Evolutionary conservation across 2,329 filamentous ascomycete species (phyloP), one percentile per base, ranked within the genome.

Genomic region (Emericellopsis atlantica): DNA sequence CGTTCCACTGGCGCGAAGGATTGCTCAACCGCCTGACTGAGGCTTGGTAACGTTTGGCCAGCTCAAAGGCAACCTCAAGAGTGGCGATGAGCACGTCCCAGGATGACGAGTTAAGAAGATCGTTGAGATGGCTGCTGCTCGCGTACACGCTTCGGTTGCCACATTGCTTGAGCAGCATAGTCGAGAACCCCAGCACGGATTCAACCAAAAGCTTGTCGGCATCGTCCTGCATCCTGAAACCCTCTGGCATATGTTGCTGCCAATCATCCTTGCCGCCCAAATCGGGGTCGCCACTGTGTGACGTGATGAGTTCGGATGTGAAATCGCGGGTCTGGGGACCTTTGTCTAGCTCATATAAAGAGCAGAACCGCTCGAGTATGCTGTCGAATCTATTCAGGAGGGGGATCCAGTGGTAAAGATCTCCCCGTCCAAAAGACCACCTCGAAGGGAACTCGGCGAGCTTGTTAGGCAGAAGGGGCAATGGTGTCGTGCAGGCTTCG

Each of bases 391-490:
- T 81, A 60, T 98, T 94, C 45, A 98, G 66, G 21, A 95, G 74
- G 23, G 85, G 81, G 49, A 98, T 95, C 93, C 93, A 98, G 69
- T 98, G 90, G 58, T 96, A 96, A 24, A 96, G 69, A 59, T 98
- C 92, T 45, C 92, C 93, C 58, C 90, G 79, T 32, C 90, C 90
- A 55, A 96, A 94, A 2, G 89, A 88, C 92, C 92, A 98, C 72
- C 81, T 72, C 48, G 81, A 80, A 44, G 90, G 88, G 57, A 96
- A 96, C 42, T 74, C 76, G 51, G 73, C 71, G 48, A 98, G 81
- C 49, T 83, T 76, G 51, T 76, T 67, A 50, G 87, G 85, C 49
- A 98, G 72, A 57, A 84, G 76, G 53, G 82, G 79, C 53, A 95
- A 66, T 37, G 87, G 76, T 48, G 75, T 70, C 43, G 73, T 72